These are phyloP conservation scores for Cladophialophora bantiana DNA, from an alignment of 2,329 filamentous ascomycete species.

Conservation along the genomic window DNA sequence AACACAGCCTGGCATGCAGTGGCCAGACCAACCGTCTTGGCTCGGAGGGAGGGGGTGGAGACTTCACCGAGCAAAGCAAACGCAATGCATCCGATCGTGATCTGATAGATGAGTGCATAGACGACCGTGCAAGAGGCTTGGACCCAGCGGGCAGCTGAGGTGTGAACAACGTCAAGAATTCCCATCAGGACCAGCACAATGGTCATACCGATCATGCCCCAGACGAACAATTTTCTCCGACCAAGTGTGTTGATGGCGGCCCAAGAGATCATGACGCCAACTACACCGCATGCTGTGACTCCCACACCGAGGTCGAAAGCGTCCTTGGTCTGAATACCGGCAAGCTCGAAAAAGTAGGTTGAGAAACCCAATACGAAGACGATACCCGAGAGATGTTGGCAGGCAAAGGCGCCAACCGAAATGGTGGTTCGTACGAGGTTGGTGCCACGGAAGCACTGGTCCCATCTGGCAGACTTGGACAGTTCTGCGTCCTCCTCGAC, in stretches of 20 bases:
- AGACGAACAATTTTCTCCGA: conserved; percentile 45
- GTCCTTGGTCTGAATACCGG: conserved; percentile 44
- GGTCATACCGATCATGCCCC: conserved; percentile 45
- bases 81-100: conserved; percentile 51
- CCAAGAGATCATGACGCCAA: conserved; percentile 50
- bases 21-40: conserved; percentile 55
- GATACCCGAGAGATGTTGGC: conserved; percentile 53
- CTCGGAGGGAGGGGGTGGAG: conserved; percentile 51
- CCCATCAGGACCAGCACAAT: conserved; percentile 49
- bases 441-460: conserved; percentile 52
- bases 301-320: conserved; percentile 52
- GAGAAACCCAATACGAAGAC: conserved; percentile 54
- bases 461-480: conserved; percentile 44
- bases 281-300: conserved; percentile 48
- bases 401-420: conserved; percentile 52
- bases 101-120: conserved; percentile 51
- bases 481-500: conserved; percentile 50
- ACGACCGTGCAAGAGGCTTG: conserved; percentile 49
- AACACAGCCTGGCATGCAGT: conserved; percentile 50
- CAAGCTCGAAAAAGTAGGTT: conserved; percentile 57
- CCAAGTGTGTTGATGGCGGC: conserved; percentile 46
- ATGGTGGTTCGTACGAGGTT: conserved; percentile 55
- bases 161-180: conserved; percentile 50
- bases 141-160: conserved; percentile 46
- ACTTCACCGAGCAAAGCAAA: conserved; percentile 59